Percentiles rank a stretch among this genome's conserved stretches.
Conservation (phyloP, 163 green algal species). For the Volvox carteri region DNA sequence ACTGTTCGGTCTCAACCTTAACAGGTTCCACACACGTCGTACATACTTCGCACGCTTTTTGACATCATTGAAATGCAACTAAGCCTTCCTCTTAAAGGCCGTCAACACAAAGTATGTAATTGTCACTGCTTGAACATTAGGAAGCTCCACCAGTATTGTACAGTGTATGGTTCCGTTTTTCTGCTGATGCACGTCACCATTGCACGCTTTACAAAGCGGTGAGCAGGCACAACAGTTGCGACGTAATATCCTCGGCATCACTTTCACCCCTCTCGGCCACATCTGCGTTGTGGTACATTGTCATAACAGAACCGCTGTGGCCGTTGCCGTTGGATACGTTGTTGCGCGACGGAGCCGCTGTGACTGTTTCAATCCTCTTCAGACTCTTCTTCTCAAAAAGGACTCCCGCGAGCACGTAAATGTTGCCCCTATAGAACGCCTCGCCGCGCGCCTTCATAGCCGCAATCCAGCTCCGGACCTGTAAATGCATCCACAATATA, state of each 20-base stretch:
- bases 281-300: not conserved
- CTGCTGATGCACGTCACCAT: too few relatives aligned
- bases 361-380: not conserved
- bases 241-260: not conserved
- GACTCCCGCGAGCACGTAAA: slow-evolving; percentile 35
- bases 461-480: slow-evolving; percentile 42
- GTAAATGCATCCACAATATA: too few relatives aligned
- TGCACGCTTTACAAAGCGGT: slow-evolving; percentile 41
- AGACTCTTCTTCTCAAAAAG: slow-evolving; percentile 38
- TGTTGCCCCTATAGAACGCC: slow-evolving; percentile 45
- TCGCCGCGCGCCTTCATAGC: slow-evolving; percentile 18
- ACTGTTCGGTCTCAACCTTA: too few relatives aligned
- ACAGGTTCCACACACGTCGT: too few relatives aligned
- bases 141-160: too few relatives aligned
- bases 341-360: not conserved
- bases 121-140: too few relatives aligned
- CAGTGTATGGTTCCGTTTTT: not conserved
- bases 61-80: too few relatives aligned
- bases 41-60: too few relatives aligned
- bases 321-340: slow-evolving; percentile 21
- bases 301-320: not conserved
- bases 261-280: not conserved
- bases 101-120: too few relatives aligned
- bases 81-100: too few relatives aligned
- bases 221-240: slow-evolving; percentile 24